Evolutionary conservation across 176 grass and related monocot genomes (phyloP), one percentile per base, ranked within the genome.

Genomic region (Oryza meyeriana): DNA sequence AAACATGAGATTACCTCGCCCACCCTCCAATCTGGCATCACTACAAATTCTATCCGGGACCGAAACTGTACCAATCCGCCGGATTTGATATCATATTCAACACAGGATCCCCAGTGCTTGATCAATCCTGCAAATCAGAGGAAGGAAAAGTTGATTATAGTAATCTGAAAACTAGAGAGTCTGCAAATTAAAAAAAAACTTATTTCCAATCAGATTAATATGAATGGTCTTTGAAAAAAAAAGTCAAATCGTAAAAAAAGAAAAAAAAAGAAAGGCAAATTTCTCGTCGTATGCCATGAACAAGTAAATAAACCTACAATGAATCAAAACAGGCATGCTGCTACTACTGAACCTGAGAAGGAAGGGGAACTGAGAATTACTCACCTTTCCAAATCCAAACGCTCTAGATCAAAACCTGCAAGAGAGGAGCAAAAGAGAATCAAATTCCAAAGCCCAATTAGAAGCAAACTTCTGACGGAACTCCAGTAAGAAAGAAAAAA

Each of bases 61-160:
- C 90, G 28, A 85, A 92, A 83, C 79, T 79, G 41, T 85, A 92
- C 76, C 52, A 76, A 29, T 84, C 26, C 18, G 76, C 77, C 74
- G 30, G 74, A 79, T 92, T 82, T 88, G 90, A 78, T 85, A 88
- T 79, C 90, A 92, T 92, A 88, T 85, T 92, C 74, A 87, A 80
- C 76, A 81, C 82, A 41, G 33, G 40, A 64, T 85, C 67, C 65
- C 79, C 78, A 71, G 77, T 78, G 82, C 67, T 82, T 69, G 78
- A 44, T 69, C 69, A 78, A 48, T 55, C 78, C 88, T 90, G 16
- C 50, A 83, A 61, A 57, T 28, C 57, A 55, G 26, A 32, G 72
- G 20, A 13, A 17, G 1, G 38, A 7, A 41, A 32, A 9, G 20
- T 11, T 28, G 39, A 55, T 0, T 22, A 55, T 22, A 52, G 44